A percentile compares a stretch with the other conserved stretches of the same genome.
phyloP scores from a whole-genome alignment of 331 rosid genomes.

The Rosa hybrid region DNA sequence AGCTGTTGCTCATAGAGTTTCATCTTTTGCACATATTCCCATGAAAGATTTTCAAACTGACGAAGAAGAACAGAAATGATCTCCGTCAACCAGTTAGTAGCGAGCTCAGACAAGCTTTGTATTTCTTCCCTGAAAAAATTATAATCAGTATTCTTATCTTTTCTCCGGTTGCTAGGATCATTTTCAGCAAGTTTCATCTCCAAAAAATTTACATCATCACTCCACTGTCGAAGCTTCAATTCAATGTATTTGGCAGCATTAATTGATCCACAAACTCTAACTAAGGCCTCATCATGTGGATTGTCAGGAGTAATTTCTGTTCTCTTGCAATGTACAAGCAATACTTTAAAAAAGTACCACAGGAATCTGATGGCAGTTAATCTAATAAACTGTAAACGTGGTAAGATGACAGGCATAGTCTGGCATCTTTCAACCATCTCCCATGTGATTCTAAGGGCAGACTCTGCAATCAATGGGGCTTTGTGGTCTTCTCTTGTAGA shows the following conservation, averaged over 20 bases:
- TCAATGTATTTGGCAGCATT: conserved; percentile 64
- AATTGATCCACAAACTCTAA: conserved; percentile 47
- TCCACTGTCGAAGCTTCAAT: conserved; percentile 64
- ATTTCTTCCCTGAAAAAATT: conserved; percentile 64
- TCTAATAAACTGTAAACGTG: conserved; percentile 50
- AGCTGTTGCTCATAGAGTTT: conserved; percentile 35
- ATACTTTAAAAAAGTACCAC: conserved; percentile 66
- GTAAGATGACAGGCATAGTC: conserved; percentile 53
- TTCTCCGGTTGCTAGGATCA: conserved; percentile 34
- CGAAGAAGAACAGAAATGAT: conserved; percentile 59
- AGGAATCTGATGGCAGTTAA: conserved; percentile 64
- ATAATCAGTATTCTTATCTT: conserved; percentile 22
- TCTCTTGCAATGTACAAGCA: conserved; percentile 52
- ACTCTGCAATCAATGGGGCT: conserved; percentile 63
- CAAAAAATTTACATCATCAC: conserved; percentile 56
- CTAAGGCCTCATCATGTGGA: conserved; percentile 39
- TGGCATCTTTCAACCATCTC: conserved; percentile 62
- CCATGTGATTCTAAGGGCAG: conserved; percentile 58
- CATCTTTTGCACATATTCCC: conserved; percentile 52
- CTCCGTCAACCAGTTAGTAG: conserved; percentile 74
- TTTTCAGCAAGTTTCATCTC: conserved; percentile 75
- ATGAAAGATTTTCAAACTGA: conserved; percentile 61
- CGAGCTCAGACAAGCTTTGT: conserved; percentile 59
- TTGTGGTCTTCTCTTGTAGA: conserved; percentile 51
- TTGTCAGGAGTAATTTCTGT: conserved; percentile 39